Base-by-base conservation (phyloP, 345 rosid species). In the Capsella bursapastoris region DNA sequence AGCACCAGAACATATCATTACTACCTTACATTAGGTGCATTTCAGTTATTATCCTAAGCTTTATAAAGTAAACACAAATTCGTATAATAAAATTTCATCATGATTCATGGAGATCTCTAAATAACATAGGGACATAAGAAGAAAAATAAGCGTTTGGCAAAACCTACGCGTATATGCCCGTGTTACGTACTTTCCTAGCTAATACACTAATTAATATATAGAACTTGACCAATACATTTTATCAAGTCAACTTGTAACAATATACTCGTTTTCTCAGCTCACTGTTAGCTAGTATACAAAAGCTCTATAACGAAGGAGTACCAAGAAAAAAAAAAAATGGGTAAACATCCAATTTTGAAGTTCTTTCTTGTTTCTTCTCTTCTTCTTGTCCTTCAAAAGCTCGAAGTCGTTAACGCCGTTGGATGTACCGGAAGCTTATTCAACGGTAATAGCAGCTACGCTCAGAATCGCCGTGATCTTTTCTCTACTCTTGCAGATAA, bases 401-500 rank as follows among this genome's bases (percentile, higher is more conserved):
- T 74, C 7, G 13, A 66, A 8, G 45, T 57, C 0, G 59, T 38
- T 18, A 29, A 58, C 41, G 72, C 68, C 8, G 60, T 11, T 4
- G 18, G 7, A 12, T 74, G 78, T 74, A 2, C 2, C 15, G 73
- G 68, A 66, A 66, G 47, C 45, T 65, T 8, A n/a, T 2, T 74
- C 9, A 7, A 11, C 65, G 9, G n/a, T 49, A 57, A 35, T 22
- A 47, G 65, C 14, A 65, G 11, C 51, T 73, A 25, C 22, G 15
- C 7, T 65, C 50, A 65, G 18, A 73, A 74, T 8, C 78, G 78
- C 4, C 15, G 1, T 2, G 15, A 50, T 8, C 38, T 73, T 14
- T 70, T 79, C 13, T 34, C 80, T 66, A 70, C 73, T 65, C 70
- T 83, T 8, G 64, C 80, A 8, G n/a, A 72, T 4, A 73, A 70